Evolutionary conservation across 345 rosid genomes (phyloP).

Genomic region (Trapa incisa): DNA sequence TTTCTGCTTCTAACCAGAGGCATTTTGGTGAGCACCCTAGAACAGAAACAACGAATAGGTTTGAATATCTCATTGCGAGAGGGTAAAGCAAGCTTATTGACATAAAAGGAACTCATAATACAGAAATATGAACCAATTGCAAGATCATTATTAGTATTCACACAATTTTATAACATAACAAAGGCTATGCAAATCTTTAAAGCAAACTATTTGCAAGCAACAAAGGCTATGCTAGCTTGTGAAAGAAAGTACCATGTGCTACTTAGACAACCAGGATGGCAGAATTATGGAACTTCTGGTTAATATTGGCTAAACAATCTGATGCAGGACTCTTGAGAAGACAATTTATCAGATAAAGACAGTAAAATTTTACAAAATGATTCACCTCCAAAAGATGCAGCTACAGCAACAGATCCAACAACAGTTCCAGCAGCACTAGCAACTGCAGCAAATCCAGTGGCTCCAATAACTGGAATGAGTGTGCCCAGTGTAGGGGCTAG

Average conservation of each 20-base stretch:
- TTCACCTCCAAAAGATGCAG: slow-evolving; percentile 98
- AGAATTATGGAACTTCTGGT: no score
- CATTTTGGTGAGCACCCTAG: not conserved
- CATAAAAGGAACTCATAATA: not conserved
- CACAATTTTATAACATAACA: not conserved
- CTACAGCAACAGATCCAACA: slow-evolving; percentile 98
- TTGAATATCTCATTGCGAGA: not conserved
- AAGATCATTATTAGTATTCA: not conserved
- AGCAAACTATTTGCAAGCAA: not conserved
- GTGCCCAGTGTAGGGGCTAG: slow-evolving; percentile 92
- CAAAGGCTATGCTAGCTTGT: not conserved
- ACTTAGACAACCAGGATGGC: not conserved
- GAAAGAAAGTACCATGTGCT: not conserved
- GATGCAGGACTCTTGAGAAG: no score
- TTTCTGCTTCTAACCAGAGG: not conserved
- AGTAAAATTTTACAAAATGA: slow-evolving; percentile 1
- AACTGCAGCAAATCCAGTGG: slow-evolving; percentile 93
- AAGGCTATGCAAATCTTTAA: not conserved
- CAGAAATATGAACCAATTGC: not conserved
- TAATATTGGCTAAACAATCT: no score
- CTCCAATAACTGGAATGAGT: slow-evolving; percentile 86
- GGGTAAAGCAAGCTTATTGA: not conserved
- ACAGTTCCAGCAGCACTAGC: slow-evolving; percentile 95
- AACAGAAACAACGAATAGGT: no score
- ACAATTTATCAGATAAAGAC: not conserved